Conservation (phyloP, 345 rosid genomes). For the Turritis glabra region DNA sequence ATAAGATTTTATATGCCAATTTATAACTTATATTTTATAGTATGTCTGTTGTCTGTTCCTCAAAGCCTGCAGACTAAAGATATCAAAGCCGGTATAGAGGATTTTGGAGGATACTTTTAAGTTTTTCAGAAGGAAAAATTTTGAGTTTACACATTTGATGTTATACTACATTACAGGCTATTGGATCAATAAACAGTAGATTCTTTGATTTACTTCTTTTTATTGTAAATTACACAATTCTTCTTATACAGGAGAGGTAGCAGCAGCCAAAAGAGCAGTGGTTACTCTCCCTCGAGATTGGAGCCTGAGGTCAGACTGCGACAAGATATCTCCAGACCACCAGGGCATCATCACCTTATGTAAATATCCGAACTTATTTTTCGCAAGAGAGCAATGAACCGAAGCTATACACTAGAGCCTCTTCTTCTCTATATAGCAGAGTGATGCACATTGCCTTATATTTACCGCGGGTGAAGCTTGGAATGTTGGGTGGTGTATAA, state of each 20-base stretch:
- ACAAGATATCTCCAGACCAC: slow-evolving; percentile 30
- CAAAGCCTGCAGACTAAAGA: neutral
- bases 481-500: slow-evolving; percentile 27
- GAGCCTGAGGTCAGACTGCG: slow-evolving; percentile 16
- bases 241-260: slow-evolving; percentile 31
- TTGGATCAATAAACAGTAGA: slow-evolving; percentile 21
- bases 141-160: slow-evolving; percentile 18
- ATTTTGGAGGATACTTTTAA: neutral
- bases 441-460: slow-evolving; percentile 38
- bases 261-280: slow-evolving; percentile 14
- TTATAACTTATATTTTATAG: neutral
- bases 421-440: slow-evolving; percentile 37
- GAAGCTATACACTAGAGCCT: slow-evolving; percentile 32
- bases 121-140: neutral
- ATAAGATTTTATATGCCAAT: neutral
- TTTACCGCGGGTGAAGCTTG: slow-evolving; percentile 46
- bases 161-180: slow-evolving; percentile 29
- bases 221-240: slow-evolving; percentile 36
- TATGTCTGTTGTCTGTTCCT: neutral
- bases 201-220: slow-evolving; percentile 12
- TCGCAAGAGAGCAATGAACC: slow-evolving; percentile 32
- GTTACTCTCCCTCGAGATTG: slow-evolving; percentile 17
- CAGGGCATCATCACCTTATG: slow-evolving; percentile 28
- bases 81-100: neutral
- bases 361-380: slow-evolving; percentile 31